A percentile compares a stretch with the other conserved stretches of the same genome.
These are phyloP conservation scores for Globisporangium solare DNA, from an alignment of 352 stramenopile genomes.

Conservation along the genomic window DNA sequence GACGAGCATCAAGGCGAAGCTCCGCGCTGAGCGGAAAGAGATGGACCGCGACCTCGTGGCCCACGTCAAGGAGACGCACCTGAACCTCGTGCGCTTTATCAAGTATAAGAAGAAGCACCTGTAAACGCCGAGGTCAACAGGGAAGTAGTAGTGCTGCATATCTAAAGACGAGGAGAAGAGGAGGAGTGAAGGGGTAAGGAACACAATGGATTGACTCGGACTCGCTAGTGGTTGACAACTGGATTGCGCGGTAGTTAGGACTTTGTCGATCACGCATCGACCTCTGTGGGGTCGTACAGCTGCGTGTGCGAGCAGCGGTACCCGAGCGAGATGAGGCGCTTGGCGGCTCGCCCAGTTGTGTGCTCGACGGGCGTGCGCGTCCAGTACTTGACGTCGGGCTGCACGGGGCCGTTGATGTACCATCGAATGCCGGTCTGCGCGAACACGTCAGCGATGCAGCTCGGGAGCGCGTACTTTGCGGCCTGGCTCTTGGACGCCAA, in stretches of 20 bases:
- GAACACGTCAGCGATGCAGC: slow-evolving; percentile 80
- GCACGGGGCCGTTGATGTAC: slow-evolving; percentile 68
- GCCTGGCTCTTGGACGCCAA: slow-evolving; percentile 34
- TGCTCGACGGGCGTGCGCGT: slow-evolving; percentile 30
- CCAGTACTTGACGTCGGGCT: slow-evolving; percentile 62
- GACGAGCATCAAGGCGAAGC: slow-evolving; percentile 59
- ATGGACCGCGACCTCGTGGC: slow-evolving; percentile 76
- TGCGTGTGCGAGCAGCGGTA: slow-evolving; percentile 63
- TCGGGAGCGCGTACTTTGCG: slow-evolving; percentile 50
- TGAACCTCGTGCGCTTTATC: slow-evolving; percentile 87
- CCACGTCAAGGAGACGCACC: slow-evolving; percentile 81
- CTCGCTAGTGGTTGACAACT: too few relatives aligned
- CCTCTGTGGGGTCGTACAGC: slow-evolving; percentile 54
- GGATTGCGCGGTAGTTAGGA: neutral
- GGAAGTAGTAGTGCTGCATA: neutral
- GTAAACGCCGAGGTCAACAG: slow-evolving; percentile 22
- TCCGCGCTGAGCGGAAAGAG: slow-evolving; percentile 70
- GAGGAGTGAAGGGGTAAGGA: neutral
- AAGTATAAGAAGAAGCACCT: slow-evolving; percentile 91
- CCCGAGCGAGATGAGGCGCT: slow-evolving; percentile 61
- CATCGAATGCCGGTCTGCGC: slow-evolving; percentile 74
- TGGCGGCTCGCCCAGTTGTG: slow-evolving; percentile 43
- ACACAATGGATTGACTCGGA: neutral
- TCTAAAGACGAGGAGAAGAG: neutral
- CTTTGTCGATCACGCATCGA: neutral